These are phyloP conservation scores for Clitoria ternatea DNA, from an alignment of 306 rosid species.

Conservation along the genomic window DNA sequence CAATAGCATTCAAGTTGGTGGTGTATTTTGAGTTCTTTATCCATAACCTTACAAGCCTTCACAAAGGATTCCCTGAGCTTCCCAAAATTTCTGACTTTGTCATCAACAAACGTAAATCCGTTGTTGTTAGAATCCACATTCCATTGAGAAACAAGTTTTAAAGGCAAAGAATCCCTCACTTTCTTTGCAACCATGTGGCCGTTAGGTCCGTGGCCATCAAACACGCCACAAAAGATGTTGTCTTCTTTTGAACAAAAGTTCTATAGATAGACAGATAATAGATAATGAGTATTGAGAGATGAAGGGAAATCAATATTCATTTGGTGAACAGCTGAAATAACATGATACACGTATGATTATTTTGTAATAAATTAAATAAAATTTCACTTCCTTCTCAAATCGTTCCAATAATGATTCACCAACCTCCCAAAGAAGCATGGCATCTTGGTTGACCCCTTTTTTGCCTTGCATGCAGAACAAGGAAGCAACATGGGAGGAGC, in stretches of 20 bases:
- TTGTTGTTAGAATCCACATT: conserved; percentile 21
- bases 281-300: no score
- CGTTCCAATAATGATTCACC: no score
- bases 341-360: no score
- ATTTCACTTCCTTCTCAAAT: no score
- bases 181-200: conserved; percentile 82
- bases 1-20: conserved; percentile 54
- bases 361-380: no score
- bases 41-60: conserved; percentile 69
- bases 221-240: conserved; percentile 70
- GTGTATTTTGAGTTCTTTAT: conserved; percentile 69
- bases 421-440: conserved; percentile 95
- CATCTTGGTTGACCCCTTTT: conserved; percentile 80
- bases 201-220: conserved; percentile 93
- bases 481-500: conserved; percentile 55
- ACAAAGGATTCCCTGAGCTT: conserved; percentile 47
- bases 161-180: conserved; percentile 76
- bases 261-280: no score
- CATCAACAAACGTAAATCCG: no score
- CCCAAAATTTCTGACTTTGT: background rate
- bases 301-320: no score
- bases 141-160: conserved; percentile 61
- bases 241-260: conserved; percentile 53
- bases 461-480: conserved; percentile 64
- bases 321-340: no score